phyloP scores from a whole-genome alignment of 306 rosid species.

The Hippophae tibetana region DNA sequence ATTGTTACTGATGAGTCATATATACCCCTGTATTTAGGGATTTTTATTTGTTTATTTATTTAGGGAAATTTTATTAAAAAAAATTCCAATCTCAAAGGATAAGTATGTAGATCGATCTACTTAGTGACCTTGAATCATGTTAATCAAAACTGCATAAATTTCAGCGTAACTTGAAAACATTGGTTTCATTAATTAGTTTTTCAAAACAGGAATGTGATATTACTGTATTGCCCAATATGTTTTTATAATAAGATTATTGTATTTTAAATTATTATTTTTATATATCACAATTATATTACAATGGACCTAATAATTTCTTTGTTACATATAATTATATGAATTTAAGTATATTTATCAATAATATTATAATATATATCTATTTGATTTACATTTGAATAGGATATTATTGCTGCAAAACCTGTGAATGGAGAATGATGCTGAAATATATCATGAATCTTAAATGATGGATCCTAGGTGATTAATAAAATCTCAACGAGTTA shows the following conservation, averaged over 20 bases:
- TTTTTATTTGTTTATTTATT: no score
- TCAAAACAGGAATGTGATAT: conserved; percentile 16
- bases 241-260: conserved; percentile 20
- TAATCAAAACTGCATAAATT: conserved; percentile 54
- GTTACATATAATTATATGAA: no score
- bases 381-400: no score
- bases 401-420: no score
- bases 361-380: no score
- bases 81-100: neutral
- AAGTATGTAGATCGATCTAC: conserved; percentile 9
- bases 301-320: neutral
- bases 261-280: neutral
- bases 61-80: neutral
- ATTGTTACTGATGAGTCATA: no score
- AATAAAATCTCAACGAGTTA: no score
- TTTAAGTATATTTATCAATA: no score
- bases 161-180: conserved; percentile 55
- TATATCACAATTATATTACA: conserved; percentile 13
- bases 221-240: conserved; percentile 24
- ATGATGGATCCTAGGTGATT: no score
- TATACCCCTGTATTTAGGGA: no score
- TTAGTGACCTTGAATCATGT: conserved; percentile 37
- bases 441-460: no score
- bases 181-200: conserved; percentile 23
- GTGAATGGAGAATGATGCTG: no score